Evolutionary conservation across 345 rosid genomes (phyloP), one percentile per base, ranked within the genome.

Genomic region (Dimocarpus longan): DNA sequence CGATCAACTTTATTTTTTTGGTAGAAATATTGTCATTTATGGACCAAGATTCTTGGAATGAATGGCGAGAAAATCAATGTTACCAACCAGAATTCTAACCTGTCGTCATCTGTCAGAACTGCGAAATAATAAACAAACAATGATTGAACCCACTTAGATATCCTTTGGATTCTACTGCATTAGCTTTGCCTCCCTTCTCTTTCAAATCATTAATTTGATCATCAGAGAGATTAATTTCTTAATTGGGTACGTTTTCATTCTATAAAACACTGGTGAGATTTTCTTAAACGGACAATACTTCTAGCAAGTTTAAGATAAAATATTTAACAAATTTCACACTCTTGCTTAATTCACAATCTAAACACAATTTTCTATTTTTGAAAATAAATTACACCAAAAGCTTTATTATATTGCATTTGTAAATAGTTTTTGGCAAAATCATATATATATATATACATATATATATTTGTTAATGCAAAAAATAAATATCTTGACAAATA

Each of bases 51-150:
- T 73, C 84, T 80, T 71, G 85, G 86, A 67, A 21, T 65, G 42
- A 68, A 48, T 54, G 84, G 84, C 85, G 89, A 82, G 88, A 83
- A 81, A 80, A 75, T 70, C 89, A n/a, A 86, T 63, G 84, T 70
- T 76, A 24, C 85, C 75, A 75, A 85, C 91, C 77, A 71, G 82
- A 86, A 86, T 88, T 86, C 88, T 85, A 85, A 75, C 82, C 75
- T 80, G 86, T 81, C 84, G 81, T 81, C 79, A 21, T 78, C 70
- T 80, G 82, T 80, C 86, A 78, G 86, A 39, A 68, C 18, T 60
- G 66, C 68, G 42, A 83, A 81, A 78, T 66, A 75, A 83, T 84
- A 78, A 83, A 72, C 86, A 76, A 75, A 73, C 84, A 88, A 83
- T 86, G 77, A 86, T 85, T 83, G 86, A 80, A 74, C 76, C 87